Base-by-base conservation (phyloP, 805 yeast species). In the Tetrapisispora phaffii region DNA sequence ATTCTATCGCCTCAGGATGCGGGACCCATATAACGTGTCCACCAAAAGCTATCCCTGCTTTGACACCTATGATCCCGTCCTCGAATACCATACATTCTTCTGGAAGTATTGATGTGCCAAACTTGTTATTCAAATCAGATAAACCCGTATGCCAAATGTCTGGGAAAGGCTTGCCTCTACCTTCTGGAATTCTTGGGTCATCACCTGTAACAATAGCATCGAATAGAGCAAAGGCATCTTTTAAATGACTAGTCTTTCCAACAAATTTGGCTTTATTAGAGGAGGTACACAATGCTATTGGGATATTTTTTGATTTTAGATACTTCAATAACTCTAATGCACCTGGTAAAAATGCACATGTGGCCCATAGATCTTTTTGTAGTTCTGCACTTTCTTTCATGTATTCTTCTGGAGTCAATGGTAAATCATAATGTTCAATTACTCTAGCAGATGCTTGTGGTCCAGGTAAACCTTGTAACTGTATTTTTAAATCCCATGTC, bases 21-120 rank as follows among this genome's bases (percentile, higher is more conserved):
- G 98, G 97, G 13, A 89, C 83, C 98, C 97, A 93, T 40, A 90
- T 74, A n/a, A 90, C 96, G 44, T 72, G 73, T 13, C 86, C 84
- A 10, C 88, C 89, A 31, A 96, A 87, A 16, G 84, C 80, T 45
- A 74, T 75, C 13, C 95, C 98, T 3, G 96, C 82, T 16, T 69
- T 58, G 20, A 90, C 90, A 2, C 99, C 99, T 0, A 96, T 89
- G 37, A 88, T 70, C 2, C 96, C 97, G 65, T 93, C 99, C 69
- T 93, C 98, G 63, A 93, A 93, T 1, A 93, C 83, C 28, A 93
- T 63, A 56, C 95, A 85, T 56, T 93, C 96, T 28, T 77, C 79
- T 4, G 90, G 83, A 44, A 61, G 56, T 48, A 90, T 82, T 2
- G 63, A 55, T 1, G 60, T 61, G 2, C 59, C 55, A 12, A 59